Conservation (phyloP, 2,329 filamentous ascomycete genomes). For the Dryadomyces quercus-mongolicae region DNA sequence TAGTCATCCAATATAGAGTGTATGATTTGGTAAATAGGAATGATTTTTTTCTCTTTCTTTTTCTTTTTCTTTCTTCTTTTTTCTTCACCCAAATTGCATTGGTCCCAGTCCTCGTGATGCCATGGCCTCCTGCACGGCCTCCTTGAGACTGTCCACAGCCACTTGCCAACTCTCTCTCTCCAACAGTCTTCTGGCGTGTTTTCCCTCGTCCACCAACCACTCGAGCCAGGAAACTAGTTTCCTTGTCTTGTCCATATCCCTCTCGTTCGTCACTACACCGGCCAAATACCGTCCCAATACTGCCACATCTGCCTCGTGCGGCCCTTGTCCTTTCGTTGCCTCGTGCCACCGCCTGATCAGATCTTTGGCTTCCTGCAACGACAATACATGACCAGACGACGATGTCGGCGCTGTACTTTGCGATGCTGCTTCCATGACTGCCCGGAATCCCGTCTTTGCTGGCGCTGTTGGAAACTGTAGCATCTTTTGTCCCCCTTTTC, state of each 20-base stretch:
- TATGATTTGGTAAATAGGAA: background rate
- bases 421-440: slow-evolving; percentile 19
- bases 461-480: slow-evolving; percentile 36
- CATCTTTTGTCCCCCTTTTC: slow-evolving; percentile 18
- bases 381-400: slow-evolving; percentile 22
- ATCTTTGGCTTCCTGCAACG: slow-evolving; percentile 50
- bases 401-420: background rate
- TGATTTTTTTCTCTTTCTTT: background rate
- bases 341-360: slow-evolving; percentile 67
- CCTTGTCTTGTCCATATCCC: slow-evolving; percentile 76
- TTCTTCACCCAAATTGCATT: slow-evolving; percentile 30
- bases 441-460: slow-evolving; percentile 32
- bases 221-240: slow-evolving; percentile 70
- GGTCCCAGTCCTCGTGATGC: slow-evolving; percentile 41
- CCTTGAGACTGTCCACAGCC: slow-evolving; percentile 31
- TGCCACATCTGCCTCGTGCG: slow-evolving; percentile 65
- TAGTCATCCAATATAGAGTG: background rate
- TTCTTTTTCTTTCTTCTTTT: background rate
- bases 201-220: slow-evolving; percentile 39
- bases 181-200: background rate
- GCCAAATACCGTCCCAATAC: slow-evolving; percentile 62
- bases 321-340: slow-evolving; percentile 60
- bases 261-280: slow-evolving; percentile 62
- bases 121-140: slow-evolving; percentile 42
- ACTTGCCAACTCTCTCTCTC: slow-evolving; percentile 27